Base-by-base conservation (phyloP, 2,329 filamentous ascomycete genomes). In the Aspergillus sp. region DNA sequence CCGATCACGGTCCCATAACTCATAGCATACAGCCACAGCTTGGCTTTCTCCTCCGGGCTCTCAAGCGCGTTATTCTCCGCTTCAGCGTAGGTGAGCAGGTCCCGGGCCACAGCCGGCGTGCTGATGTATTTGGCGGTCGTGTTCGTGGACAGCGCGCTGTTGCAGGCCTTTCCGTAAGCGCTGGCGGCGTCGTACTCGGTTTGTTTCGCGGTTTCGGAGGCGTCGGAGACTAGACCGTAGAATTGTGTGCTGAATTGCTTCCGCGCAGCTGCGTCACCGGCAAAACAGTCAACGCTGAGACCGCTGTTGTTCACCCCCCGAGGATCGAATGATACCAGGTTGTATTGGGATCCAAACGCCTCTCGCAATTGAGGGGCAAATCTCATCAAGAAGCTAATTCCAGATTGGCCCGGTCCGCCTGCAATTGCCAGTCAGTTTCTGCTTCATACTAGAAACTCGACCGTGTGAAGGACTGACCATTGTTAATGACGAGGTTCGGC, bases 1-100 rank as follows among this genome's bases (percentile, higher is more conserved):
- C 74, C 74, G 1, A 76, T 60, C 3, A 71, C 57, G 1, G 71
- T 69, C 11, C 74, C 73, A 51, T 74, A 76, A 32, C 65, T 70
- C 36, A 70, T 58, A 4, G 60, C 66, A 55, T 64, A 68, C 52
- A 67, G 70, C 17, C 38, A 50, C 9, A 55, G 25, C 29, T 58
- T 58, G 2, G 63, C 61, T 2, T 58, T 50, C 1, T 49, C 20
- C 3, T 47, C 47, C 14, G 42, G 17, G 23, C 50, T 52, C 10
- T 45, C 45, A 4, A 49, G 43, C 11, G 46, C 23, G 10, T 31
- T 29, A 20, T 54, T 49, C 41, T 64, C 55, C 5, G 64, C 64
- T 16, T 67, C 50, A 17, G 59, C 58, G 42, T 64, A 71, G 16
- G 60, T 55, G 1, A 70, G 58, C 55, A 71, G 57, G 42, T 71